Evolutionary conservation across 2,329 filamentous ascomycete species (phyloP).

Genomic region (Alternaria alternata): DNA sequence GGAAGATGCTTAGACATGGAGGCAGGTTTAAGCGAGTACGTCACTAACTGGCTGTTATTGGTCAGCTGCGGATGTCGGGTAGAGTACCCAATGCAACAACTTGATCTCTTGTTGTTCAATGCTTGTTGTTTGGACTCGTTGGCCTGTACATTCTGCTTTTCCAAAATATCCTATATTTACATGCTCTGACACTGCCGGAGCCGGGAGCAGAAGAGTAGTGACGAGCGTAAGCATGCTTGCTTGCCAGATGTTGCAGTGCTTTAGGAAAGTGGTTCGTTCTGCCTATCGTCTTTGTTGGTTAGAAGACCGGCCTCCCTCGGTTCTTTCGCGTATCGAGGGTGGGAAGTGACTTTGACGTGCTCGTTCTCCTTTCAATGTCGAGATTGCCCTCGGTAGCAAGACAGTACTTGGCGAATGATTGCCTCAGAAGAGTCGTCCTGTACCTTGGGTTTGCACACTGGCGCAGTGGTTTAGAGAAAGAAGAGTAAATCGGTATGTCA

Average conservation of each 20-base stretch:
- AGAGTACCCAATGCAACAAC: not conserved
- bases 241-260: too few species aligned
- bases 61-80: not conserved
- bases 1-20: not conserved
- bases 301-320: not conserved
- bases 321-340: too few species aligned
- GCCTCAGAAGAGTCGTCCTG: not conserved
- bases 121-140: not conserved
- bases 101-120: not conserved
- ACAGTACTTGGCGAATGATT: not conserved
- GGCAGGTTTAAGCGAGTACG: not conserved
- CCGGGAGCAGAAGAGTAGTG: too few species aligned
- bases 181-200: not conserved
- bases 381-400: too few species aligned
- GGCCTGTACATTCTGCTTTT: not conserved
- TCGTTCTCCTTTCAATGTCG: too few species aligned
- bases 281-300: not conserved
- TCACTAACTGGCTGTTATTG: slow-evolving; percentile 7
- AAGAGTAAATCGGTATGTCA: not conserved
- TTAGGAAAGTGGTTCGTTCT: not conserved
- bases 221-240: too few species aligned
- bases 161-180: not conserved
- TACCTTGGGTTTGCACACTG: not conserved
- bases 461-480: not conserved
- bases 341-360: too few species aligned